Percentiles rank a stretch among this genome's conserved stretches.
Evolutionary conservation across 75 land plant species (phyloP).

Genomic region (Selaginella tamariscina): DNA sequence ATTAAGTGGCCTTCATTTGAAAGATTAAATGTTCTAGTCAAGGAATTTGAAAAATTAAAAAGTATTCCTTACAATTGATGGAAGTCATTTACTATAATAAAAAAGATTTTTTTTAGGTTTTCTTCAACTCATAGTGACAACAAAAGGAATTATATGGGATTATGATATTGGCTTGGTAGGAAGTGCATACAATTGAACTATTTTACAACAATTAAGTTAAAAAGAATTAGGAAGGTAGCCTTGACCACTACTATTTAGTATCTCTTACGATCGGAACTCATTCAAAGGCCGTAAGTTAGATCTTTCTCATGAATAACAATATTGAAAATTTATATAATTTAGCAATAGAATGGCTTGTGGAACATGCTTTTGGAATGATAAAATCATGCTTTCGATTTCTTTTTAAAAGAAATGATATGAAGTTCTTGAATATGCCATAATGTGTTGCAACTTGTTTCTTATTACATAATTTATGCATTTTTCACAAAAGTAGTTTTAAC

Average conservation of each 20-base stretch:
- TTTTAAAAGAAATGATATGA: background rate
- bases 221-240: background rate
- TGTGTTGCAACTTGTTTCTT: background rate
- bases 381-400: background rate
- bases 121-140: no score
- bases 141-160: no score
- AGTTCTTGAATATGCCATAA: background rate
- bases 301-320: background rate
- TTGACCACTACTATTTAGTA: background rate
- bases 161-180: no score
- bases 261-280: background rate
- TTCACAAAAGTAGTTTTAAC: background rate
- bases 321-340: background rate
- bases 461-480: background rate
- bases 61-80: no score
- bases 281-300: background rate
- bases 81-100: no score
- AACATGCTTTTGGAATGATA: slow-evolving; percentile 1
- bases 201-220: no score
- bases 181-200: no score
- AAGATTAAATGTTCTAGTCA: no score
- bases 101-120: no score
- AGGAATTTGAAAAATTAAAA: no score
- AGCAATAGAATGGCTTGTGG: background rate
- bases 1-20: no score